phyloP scores from a whole-genome alignment of 305 asterid genomes.

The Solanum chacoense region DNA sequence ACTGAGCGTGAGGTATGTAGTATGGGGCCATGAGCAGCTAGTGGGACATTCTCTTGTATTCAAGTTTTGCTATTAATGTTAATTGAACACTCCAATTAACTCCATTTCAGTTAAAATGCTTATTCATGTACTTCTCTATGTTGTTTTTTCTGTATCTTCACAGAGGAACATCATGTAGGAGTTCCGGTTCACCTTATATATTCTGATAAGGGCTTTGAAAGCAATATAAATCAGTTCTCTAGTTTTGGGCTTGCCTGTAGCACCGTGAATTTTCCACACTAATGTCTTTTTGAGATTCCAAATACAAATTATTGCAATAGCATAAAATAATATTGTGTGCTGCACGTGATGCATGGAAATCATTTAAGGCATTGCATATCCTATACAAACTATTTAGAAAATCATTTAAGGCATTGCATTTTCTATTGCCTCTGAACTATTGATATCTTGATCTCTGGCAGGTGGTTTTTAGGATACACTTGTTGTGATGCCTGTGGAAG shows the following conservation, averaged over 20 bases:
- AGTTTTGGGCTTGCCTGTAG: not conserved
- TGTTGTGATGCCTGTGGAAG: slow-evolving; percentile 99
- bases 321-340: not conserved
- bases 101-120: not conserved
- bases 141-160: not conserved
- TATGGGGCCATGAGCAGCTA: slow-evolving; percentile 1
- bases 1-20: slow-evolving; percentile 69
- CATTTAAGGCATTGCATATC: not conserved
- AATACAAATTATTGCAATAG: not conserved
- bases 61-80: not conserved
- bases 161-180: not conserved
- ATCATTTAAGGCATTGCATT: not conserved
- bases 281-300: not conserved
- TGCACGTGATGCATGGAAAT: not conserved
- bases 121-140: not conserved
- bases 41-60: not conserved
- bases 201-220: not conserved
- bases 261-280: not conserved
- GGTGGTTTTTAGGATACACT: slow-evolving; percentile 99
- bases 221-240: not conserved
- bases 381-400: not conserved
- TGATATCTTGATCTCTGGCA: slow-evolving; percentile 32
- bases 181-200: not conserved
- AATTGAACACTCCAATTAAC: not conserved
- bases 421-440: not conserved